Conservation (phyloP, 345 rosid species). For the Erodium maritimum region DNA sequence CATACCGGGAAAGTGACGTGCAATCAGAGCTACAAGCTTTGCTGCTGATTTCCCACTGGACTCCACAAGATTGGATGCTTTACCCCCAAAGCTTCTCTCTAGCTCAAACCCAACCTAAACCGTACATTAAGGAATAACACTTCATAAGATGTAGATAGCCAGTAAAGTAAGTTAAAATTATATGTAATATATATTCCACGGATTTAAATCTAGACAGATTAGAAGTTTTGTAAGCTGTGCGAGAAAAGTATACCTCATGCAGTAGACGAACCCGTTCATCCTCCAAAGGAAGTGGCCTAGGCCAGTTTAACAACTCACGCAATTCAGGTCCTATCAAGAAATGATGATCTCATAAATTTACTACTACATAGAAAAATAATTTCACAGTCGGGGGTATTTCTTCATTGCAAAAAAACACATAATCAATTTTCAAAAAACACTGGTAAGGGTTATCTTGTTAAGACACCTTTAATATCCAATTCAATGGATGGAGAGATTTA, state of each 20-base stretch:
- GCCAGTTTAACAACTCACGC: slow-evolving; percentile 57
- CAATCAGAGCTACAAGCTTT: slow-evolving; percentile 55
- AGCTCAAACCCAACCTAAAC: slow-evolving; percentile 61
- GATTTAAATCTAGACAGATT: too few species aligned
- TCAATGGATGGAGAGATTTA: too few species aligned
- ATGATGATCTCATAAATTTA: slow-evolving; percentile 6
- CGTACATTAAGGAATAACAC: slow-evolving; percentile 1
- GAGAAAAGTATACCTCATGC: slow-evolving; percentile 57
- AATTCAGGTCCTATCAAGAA: slow-evolving; percentile 44
- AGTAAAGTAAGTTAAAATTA: too few species aligned
- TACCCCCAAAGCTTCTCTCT: slow-evolving; percentile 55
- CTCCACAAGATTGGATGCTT: slow-evolving; percentile 58
- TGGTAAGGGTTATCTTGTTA: too few species aligned
- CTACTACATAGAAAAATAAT: background rate
- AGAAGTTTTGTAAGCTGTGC: too few species aligned
- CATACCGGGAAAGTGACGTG: slow-evolving; percentile 72
- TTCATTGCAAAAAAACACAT: background rate
- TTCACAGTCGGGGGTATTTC: background rate
- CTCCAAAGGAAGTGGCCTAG: slow-evolving; percentile 76
- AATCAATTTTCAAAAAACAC: too few species aligned
- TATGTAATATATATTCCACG: too few species aligned
- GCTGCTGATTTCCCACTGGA: slow-evolving; percentile 61
- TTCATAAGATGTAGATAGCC: background rate
- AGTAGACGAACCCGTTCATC: slow-evolving; percentile 60
- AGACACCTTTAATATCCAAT: too few species aligned